Conservation (phyloP, 371 early-diverging fungal species). For the Nematocida minor region DNA sequence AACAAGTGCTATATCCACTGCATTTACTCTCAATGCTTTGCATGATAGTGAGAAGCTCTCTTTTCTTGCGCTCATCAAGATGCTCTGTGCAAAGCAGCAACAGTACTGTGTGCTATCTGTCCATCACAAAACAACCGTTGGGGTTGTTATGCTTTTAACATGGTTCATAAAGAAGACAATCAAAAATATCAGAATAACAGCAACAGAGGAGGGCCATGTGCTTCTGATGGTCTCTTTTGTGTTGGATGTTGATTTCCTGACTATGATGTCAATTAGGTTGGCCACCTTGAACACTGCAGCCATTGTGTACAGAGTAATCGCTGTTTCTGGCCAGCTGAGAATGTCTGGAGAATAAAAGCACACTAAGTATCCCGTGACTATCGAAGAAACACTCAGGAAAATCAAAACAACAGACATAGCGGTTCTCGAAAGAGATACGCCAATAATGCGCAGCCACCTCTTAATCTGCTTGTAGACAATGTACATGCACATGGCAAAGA, state of each 20-base stretch:
- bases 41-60: too few species aligned
- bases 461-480: not conserved
- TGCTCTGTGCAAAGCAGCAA: too few species aligned
- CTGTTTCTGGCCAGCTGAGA: not conserved
- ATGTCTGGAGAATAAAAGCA: not conserved
- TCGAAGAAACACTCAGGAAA: not conserved
- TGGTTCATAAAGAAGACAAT: not conserved
- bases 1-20: too few species aligned
- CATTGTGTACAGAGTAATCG: not conserved
- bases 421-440: not conserved
- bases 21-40: too few species aligned
- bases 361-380: not conserved
- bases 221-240: not conserved
- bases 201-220: slow-evolving; percentile 4
- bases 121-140: not conserved
- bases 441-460: not conserved
- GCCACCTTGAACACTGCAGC: not conserved
- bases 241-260: not conserved
- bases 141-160: not conserved
- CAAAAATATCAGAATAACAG: slow-evolving; percentile 1
- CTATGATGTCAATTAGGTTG: not conserved
- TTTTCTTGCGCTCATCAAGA: too few species aligned
- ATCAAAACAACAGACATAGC: not conserved
- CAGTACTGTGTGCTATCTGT: too few species aligned
- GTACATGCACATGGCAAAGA: not conserved